These are phyloP conservation scores for Entoloma clypeatum DNA, from an alignment of 1,284 basidiomycete genomes.

Conservation along the genomic window DNA sequence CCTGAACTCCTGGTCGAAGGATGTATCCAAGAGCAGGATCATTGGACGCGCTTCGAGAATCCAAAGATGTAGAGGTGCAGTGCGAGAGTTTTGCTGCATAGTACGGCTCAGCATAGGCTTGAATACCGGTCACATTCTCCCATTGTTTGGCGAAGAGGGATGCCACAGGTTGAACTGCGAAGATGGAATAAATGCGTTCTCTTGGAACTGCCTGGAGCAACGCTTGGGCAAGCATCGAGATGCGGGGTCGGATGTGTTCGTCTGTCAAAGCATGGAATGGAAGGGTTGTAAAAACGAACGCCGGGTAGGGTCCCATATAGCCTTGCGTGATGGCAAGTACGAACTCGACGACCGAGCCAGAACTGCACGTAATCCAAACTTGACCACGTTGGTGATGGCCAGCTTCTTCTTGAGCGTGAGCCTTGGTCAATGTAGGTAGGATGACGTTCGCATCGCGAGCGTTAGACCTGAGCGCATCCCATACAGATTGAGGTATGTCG, in stretches of 20 bases:
- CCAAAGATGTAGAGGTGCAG: conserved; percentile 46
- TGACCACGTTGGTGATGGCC: conserved; percentile 21
- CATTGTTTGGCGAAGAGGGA: conserved; percentile 45
- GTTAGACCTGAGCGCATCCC: conserved; percentile 35
- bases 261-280: conserved; percentile 29
- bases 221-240: conserved; percentile 31
- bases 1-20: conserved; percentile 40
- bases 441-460: conserved; percentile 51
- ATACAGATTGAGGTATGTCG: conserved; percentile 31
- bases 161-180: conserved; percentile 50
- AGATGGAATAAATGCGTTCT: conserved; percentile 62
- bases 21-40: conserved; percentile 29
- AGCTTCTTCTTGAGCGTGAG: conserved; percentile 20
- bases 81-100: conserved; percentile 59
- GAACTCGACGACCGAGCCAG: conserved; percentile 39
- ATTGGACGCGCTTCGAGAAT: conserved; percentile 21
- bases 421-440: conserved; percentile 44
- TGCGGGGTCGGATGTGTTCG: conserved; percentile 31
- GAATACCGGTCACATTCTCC: conserved; percentile 41
- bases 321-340: conserved; percentile 57
- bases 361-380: conserved; percentile 51
- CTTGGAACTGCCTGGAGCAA: conserved; percentile 28
- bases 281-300: conserved; percentile 48
- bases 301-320: conserved; percentile 50
- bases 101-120: conserved; percentile 42